Percentiles rank a stretch among this genome's conserved stretches.
Evolutionary conservation across 2,329 filamentous ascomycete genomes (phyloP).

Genomic region (Thelonectria olida): DNA sequence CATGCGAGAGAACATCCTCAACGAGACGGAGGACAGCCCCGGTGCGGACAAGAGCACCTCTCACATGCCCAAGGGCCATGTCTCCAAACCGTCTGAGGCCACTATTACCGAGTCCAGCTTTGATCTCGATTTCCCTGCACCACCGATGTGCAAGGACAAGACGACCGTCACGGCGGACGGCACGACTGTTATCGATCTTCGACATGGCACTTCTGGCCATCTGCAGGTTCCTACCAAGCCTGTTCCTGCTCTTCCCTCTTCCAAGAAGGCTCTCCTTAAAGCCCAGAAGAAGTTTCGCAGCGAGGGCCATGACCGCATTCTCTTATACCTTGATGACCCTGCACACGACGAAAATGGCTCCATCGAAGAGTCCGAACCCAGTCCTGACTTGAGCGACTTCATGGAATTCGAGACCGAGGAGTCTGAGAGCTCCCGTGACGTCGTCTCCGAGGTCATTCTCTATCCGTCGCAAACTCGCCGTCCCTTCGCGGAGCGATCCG

Average conservation of each 20-base stretch:
- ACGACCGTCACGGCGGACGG: conserved; percentile 38
- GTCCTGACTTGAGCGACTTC: conserved; percentile 52
- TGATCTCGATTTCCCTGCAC: conserved; percentile 48
- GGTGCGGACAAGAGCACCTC: conserved; percentile 16
- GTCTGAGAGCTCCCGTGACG: conserved; percentile 29
- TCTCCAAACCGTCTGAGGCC: conserved; percentile 42
- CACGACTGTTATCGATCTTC: conserved; percentile 36
- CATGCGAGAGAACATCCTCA: conserved; percentile 60
- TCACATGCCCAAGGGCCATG: conserved; percentile 30
- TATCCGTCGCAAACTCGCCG: conserved; percentile 29
- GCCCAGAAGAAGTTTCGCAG: conserved; percentile 14
- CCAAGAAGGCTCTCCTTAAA: conserved; percentile 26
- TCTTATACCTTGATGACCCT: conserved; percentile 44
- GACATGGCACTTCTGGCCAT: conserved; percentile 14
- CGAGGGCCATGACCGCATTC: conserved; percentile 37
- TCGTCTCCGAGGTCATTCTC: conserved; percentile 27
- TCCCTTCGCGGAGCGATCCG: conserved; percentile 16
- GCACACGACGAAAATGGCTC: conserved; percentile 28
- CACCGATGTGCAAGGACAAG: conserved; percentile 41
- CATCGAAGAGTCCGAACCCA: conserved; percentile 44
- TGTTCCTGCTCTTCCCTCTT: conserved; percentile 1
- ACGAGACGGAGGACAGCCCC: conserved; percentile 51
- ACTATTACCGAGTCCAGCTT: conserved; percentile 44
- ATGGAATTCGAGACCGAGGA: conserved; percentile 44
- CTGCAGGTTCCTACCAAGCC: not conserved